These are phyloP conservation scores for Saccharomyces kudriavzevii DNA, from an alignment of 805 yeast genomes.

Conservation along the genomic window DNA sequence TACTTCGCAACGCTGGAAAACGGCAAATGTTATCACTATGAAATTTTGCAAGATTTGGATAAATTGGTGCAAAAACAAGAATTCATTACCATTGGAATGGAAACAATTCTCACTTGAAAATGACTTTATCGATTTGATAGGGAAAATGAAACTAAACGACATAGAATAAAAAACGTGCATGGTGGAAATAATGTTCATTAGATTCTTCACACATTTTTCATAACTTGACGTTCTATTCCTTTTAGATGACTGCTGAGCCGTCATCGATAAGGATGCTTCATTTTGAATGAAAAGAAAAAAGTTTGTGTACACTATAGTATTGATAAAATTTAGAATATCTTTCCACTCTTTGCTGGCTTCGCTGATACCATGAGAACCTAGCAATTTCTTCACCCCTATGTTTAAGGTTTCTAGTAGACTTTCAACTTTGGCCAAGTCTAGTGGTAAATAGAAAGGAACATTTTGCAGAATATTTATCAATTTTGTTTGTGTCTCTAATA, in stretches of 20 bases:
- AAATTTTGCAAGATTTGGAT: neutral
- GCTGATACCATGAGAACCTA: neutral
- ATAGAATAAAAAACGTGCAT: neutral
- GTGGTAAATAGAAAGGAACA: neutral
- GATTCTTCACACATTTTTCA: neutral
- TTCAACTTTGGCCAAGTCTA: neutral
- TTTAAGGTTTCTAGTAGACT: neutral
- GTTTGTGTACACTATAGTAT: neutral
- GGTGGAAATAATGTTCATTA: neutral
- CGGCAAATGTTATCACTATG: neutral
- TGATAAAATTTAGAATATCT: neutral
- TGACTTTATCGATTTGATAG: neutral
- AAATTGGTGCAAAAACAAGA: neutral
- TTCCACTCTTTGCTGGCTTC: neutral
- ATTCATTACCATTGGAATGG: neutral
- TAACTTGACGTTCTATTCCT: neutral
- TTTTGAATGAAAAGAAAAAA: neutral
- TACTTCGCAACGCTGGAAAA: neutral
- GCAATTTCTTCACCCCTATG: neutral
- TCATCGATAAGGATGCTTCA: neutral
- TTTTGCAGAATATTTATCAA: conserved; percentile 1
- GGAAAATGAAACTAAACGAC: neutral
- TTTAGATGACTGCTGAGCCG: neutral
- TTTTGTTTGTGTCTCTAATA: neutral
- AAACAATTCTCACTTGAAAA: neutral